Conservation (phyloP, 108 stramenopile genomes). For the Cyclotella sp. region DNA sequence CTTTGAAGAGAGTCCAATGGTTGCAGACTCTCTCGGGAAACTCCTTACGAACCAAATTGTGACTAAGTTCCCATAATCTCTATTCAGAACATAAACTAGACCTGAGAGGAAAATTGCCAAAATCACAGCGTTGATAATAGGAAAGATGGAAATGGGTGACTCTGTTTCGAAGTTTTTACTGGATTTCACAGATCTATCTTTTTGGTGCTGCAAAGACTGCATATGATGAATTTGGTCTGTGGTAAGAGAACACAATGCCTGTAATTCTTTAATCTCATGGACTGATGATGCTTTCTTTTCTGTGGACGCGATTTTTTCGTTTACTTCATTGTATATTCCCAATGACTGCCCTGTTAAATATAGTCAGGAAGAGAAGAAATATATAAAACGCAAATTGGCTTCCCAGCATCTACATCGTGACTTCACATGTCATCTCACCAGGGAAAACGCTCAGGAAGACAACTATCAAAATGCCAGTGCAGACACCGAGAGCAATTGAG, state of each 20-base stretch:
- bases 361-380: background rate
- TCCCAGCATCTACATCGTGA: background rate
- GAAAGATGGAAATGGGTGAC: background rate
- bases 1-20: background rate
- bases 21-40: conserved; percentile 11
- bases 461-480: background rate
- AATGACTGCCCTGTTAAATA: background rate
- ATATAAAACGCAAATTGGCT: background rate
- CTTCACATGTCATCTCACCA: background rate
- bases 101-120: background rate
- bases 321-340: background rate
- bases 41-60: conserved; percentile 8
- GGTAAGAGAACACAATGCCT: background rate
- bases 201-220: background rate
- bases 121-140: background rate
- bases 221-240: conserved; percentile 4
- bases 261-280: background rate
- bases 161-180: background rate
- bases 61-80: conserved; percentile 11
- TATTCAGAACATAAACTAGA: conserved; percentile 1
- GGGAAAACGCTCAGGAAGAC: background rate
- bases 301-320: background rate
- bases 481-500: background rate
- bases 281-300: background rate
- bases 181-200: background rate